A percentile compares a stretch with the other conserved stretches of the same genome.
Conservation (phyloP, 2,329 filamentous ascomycete species). For the Neospermospora avenae region DNA sequence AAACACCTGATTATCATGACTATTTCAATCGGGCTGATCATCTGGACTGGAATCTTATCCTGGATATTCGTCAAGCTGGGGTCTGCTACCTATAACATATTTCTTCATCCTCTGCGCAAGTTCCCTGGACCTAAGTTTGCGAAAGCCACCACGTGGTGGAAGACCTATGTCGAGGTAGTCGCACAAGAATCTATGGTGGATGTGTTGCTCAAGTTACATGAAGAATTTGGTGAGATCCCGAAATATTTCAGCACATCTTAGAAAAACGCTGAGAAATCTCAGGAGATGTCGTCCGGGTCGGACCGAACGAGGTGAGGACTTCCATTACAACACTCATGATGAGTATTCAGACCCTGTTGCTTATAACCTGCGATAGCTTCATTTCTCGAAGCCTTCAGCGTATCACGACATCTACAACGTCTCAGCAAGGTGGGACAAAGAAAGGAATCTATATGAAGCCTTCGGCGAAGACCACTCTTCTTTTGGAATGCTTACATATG, state of each 20-base stretch:
- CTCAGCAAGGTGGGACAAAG: constrained; percentile 42
- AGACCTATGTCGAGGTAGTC: constrained; percentile 27
- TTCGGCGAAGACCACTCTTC: constrained; percentile 43
- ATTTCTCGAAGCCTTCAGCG: constrained; percentile 41
- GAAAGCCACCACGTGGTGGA: constrained; percentile 31
- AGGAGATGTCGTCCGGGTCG: constrained; percentile 69
- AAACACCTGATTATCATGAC: neutral
- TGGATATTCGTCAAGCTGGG: neutral
- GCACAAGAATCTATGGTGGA: constrained; percentile 20
- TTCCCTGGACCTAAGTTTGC: constrained; percentile 35
- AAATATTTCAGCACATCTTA: neutral
- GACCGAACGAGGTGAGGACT: constrained; percentile 52
- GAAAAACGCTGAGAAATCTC: neutral
- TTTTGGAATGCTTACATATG: constrained; percentile 41
- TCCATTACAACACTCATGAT: neutral
- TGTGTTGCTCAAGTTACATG: constrained; percentile 33
- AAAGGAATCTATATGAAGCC: constrained; percentile 38
- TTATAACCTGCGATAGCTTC: constrained; percentile 33
- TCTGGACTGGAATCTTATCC: neutral
- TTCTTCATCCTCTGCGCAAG: constrained; percentile 31
- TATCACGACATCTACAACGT: constrained; percentile 44
- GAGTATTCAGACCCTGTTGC: neutral
- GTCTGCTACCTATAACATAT: constrained; percentile 12
- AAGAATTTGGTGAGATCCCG: constrained; percentile 32
- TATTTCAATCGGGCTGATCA: neutral